Percentiles rank a stretch among this genome's conserved stretches.
These are phyloP conservation scores for Helianthus tuberosus DNA, from an alignment of 129 eudicot genomes.

Conservation along the genomic window DNA sequence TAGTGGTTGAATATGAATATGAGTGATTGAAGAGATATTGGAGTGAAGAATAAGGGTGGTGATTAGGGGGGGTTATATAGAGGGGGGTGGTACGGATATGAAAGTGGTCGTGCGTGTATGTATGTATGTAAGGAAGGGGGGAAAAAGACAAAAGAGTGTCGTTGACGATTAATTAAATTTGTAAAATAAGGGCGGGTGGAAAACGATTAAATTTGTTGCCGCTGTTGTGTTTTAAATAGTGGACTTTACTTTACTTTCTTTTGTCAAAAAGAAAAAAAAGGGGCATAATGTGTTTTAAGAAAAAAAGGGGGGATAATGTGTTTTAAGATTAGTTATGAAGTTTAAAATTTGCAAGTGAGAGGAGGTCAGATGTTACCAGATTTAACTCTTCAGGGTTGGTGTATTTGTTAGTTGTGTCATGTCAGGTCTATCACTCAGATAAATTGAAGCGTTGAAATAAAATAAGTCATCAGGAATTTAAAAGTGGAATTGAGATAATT, in stretches of 20 bases:
- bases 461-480: too few species aligned
- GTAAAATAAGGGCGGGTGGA: conserved; percentile 36
- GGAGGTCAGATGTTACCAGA: too few species aligned
- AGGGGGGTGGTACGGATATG: conserved; percentile 23
- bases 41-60: conserved; percentile 37
- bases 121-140: conserved; percentile 2
- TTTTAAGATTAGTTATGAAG: too few species aligned
- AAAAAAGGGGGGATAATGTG: neutral
- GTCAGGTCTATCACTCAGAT: too few species aligned
- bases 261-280: neutral
- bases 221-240: conserved; percentile 36
- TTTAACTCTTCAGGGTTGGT: too few species aligned
- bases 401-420: too few species aligned
- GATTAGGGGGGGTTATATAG: conserved; percentile 39
- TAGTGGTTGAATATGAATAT: neutral
- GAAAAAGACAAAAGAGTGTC: conserved; percentile 32
- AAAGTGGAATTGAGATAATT: too few species aligned
- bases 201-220: conserved; percentile 21
- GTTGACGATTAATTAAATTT: conserved; percentile 19
- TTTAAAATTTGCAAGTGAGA: too few species aligned
- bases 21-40: neutral
- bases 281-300: neutral
- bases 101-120: conserved; percentile 37
- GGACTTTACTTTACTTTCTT: conserved; percentile 7
- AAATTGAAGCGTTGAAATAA: too few species aligned